Base-by-base conservation (phyloP, 306 rosid genomes). In the Luffa aegyptiaca region DNA sequence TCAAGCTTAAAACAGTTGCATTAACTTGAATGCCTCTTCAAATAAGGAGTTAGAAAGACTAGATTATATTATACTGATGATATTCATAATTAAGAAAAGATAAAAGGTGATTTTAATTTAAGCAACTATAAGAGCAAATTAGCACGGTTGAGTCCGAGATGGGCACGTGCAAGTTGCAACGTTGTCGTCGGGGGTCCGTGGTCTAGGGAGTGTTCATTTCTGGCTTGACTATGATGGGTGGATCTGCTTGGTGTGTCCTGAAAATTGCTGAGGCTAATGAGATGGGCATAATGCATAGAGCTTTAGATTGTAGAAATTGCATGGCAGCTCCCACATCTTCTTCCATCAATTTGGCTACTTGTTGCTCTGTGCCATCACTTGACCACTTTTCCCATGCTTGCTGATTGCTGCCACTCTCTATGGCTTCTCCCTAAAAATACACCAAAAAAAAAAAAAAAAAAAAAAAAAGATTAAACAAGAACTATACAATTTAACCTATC, bases 301-400 rank as follows among this genome's bases (percentile, higher is more conserved):
- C 96, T 86, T 93, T 95, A 78, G 99, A 89, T 85, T 95, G 99
- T 80, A 95, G 99, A 83, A 89, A 88, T 71, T 95, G 99, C 98
- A 93, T 91, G 56, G 99, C 99, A 76, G 98, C 97, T 87, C 99
- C 99, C 17, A 96, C 88, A 79, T 96, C 97, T 85, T 93, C 97
- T 87, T 95, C 99, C 99, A 96, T 96, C 64, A 96, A 88, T 82
- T 96, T 96, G 10, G 99, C 99, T 61, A 93, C 98, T 84, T 93
- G 88, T 81, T 93, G 93, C 81, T 96, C 99, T 51, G 97, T 93
- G 33, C 97, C 99, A 75, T 93, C 99, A 79, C 82, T 93, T 48
- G 98, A 96, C 97, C 99, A 96, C 83, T 96, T 96, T 64, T 90
- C 90, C 97, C 98, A 96, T 3, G 96, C 96, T 82, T 86, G 87